These are phyloP conservation scores for Kockiozyma suomiensis DNA, from an alignment of 805 yeast genomes.

Conservation along the genomic window DNA sequence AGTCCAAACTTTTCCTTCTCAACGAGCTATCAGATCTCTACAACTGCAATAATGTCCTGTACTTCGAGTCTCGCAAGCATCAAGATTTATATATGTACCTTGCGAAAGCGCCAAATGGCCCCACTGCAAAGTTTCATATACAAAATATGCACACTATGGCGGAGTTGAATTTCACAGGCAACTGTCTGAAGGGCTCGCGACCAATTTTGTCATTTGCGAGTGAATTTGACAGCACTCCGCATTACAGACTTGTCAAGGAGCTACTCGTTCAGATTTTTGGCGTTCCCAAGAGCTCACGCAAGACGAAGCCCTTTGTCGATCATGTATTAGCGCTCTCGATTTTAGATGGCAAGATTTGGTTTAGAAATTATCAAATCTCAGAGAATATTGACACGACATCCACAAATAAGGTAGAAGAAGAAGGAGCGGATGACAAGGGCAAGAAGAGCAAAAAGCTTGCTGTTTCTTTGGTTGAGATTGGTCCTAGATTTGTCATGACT, in stretches of 20 bases:
- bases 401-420: conserved; percentile 46
- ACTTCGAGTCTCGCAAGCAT: conserved; percentile 95
- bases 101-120: conserved; percentile 97
- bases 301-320: conserved; percentile 90
- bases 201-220: conserved; percentile 89
- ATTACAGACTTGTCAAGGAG: conserved; percentile 77
- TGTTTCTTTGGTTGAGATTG: conserved; percentile 85
- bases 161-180: conserved; percentile 94
- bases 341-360: conserved; percentile 93
- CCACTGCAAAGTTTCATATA: conserved; percentile 88
- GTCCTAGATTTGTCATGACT: conserved; percentile 94
- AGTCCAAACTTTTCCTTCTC: conserved; percentile 81
- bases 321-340: conserved; percentile 92
- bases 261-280: conserved; percentile 82
- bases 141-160: conserved; percentile 95
- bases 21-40: conserved; percentile 96
- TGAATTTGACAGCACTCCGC: conserved; percentile 69
- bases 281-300: conserved; percentile 92
- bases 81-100: conserved; percentile 93
- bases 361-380: conserved; percentile 88
- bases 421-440: conserved; percentile 44
- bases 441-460: conserved; percentile 51
- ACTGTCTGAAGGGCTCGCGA: conserved; percentile 92
- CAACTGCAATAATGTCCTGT: conserved; percentile 93
- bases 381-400: conserved; percentile 55